phyloP scores from a whole-genome alignment of 129 eudicot species.

The Flaveria robusta region DNA sequence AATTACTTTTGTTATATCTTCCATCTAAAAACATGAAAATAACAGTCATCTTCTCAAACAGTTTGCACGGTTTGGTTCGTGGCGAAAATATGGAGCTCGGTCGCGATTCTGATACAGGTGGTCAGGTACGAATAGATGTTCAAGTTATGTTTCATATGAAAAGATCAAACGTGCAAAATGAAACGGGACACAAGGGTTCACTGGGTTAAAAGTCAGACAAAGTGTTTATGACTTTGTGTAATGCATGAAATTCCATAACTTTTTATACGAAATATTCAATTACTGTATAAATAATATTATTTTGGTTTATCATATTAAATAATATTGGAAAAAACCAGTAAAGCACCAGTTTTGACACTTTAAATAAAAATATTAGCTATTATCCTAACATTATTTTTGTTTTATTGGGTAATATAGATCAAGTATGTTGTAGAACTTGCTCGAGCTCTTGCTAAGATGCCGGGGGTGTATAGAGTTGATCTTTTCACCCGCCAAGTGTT shows the following conservation, averaged over 20 bases:
- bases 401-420: conserved; percentile 33
- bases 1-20: conserved; percentile 4
- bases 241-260: neutral
- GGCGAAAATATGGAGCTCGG: conserved; percentile 99
- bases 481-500: conserved; percentile 87
- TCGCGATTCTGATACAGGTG: conserved; percentile 94
- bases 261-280: neutral
- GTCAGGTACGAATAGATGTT: conserved; percentile 54
- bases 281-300: neutral
- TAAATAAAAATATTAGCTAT: neutral
- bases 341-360: neutral
- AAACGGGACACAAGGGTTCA: neutral
- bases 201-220: neutral
- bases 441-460: conserved; percentile 80
- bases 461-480: conserved; percentile 85
- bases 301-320: neutral
- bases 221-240: neutral
- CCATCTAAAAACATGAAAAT: neutral
- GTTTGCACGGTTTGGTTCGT: conserved; percentile 95
- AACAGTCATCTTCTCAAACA: conserved; percentile 32
- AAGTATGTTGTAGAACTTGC: conserved; percentile 93
- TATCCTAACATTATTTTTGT: conserved; percentile 9
- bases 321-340: neutral
- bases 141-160: neutral
- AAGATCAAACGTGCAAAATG: neutral